phyloP scores from a whole-genome alignment of 768 basidiomycete genomes.

The Psilocybe tampanensis region DNA sequence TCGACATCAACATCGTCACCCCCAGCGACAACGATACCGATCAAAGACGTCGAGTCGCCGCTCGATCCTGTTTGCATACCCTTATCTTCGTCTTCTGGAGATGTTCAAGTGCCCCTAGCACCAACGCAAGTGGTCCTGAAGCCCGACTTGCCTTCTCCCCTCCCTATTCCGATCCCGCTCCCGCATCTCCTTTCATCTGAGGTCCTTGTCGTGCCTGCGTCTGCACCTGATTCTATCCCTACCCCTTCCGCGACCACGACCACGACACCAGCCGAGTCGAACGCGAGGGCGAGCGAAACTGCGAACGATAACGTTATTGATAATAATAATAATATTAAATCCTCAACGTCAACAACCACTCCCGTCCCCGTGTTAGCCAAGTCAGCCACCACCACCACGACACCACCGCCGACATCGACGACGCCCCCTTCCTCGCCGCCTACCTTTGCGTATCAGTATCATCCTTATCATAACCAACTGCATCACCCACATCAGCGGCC shows the following conservation, averaged over 20 bases:
- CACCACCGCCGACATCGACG: neutral
- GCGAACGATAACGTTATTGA: neutral
- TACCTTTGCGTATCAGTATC: neutral
- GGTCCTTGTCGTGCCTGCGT: slow-evolving; percentile 1
- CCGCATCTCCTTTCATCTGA: slow-evolving; percentile 11
- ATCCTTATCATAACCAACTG: neutral
- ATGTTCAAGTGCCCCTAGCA: neutral
- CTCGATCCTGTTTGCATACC: neutral
- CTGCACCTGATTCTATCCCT: neutral
- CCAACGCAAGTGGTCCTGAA: neutral
- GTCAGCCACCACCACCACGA: neutral
- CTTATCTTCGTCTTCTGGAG: neutral
- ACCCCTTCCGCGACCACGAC: too few relatives aligned
- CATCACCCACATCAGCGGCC: neutral
- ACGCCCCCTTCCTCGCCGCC: slow-evolving; percentile 9
- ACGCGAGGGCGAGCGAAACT: too few relatives aligned
- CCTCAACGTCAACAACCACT: neutral
- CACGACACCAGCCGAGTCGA: too few relatives aligned
- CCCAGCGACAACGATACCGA: too few relatives aligned
- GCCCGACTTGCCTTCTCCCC: neutral
- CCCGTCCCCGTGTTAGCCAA: neutral
- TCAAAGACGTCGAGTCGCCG: too few relatives aligned
- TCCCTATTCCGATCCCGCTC: slow-evolving; percentile 3
- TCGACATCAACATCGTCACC: too few relatives aligned
- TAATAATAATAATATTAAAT: neutral